Conservation (phyloP, 78 protist genomes). For the Dictyostelium capitatum region DNA sequence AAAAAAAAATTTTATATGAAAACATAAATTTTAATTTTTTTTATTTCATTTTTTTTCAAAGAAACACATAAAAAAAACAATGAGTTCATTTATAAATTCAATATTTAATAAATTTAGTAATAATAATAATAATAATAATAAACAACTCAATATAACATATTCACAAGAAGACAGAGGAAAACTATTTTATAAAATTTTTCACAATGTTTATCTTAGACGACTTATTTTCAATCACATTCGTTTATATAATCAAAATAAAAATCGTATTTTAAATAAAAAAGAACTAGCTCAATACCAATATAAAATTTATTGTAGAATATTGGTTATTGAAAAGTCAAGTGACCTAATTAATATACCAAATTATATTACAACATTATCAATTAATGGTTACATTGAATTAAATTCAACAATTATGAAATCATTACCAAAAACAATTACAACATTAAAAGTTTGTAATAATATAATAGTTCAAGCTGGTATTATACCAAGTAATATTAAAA, state of each 20-base stretch:
- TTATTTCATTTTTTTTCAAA: too few relatives aligned
- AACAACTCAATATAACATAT: not conserved
- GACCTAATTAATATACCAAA: not conserved
- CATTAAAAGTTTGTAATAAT: not conserved
- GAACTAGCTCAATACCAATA: not conserved
- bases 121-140: too few relatives aligned
- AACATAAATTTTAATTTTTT: too few relatives aligned
- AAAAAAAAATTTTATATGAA: too few relatives aligned
- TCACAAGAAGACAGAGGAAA: not conserved
- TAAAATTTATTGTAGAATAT: not conserved
- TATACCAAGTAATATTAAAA: not conserved
- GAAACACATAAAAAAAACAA: too few relatives aligned
- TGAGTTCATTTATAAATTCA: too few relatives aligned
- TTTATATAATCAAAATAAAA: not conserved
- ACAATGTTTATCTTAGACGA: not conserved
- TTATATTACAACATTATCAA: not conserved
- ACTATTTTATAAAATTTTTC: not conserved
- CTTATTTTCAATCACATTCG: not conserved
- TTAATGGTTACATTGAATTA: not conserved
- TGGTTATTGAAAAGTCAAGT: not conserved
- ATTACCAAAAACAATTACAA: not conserved
- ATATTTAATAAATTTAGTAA: too few relatives aligned
- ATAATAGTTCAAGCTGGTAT: not conserved
- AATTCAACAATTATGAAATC: not conserved
- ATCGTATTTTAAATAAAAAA: not conserved